Conservation (phyloP, 2,329 filamentous ascomycete species). For the Rhinocladiella similis region DNA sequence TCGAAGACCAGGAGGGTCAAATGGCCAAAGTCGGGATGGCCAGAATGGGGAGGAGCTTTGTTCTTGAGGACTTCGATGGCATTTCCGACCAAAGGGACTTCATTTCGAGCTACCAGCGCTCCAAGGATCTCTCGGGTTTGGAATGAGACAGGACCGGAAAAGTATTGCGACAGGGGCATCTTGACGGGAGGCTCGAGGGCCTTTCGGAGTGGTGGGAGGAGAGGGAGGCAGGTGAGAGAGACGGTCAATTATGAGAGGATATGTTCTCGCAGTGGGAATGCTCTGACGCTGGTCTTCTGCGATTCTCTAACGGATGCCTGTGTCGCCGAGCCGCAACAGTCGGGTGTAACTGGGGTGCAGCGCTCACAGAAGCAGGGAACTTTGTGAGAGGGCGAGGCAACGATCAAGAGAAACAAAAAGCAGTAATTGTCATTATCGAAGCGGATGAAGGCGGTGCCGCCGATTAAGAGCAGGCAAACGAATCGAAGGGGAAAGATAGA, state of each 20-base stretch:
- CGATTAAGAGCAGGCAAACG: neutral
- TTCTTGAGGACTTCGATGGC: conserved; percentile 12
- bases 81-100: conserved; percentile 20
- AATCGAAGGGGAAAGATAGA: no score
- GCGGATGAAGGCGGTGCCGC: neutral
- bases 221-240: neutral
- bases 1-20: conserved; percentile 85
- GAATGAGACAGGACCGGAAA: conserved; percentile 25
- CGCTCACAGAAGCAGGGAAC: neutral
- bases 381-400: neutral
- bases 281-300: no score
- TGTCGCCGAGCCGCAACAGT: neutral
- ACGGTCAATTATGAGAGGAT: neutral
- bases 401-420: neutral
- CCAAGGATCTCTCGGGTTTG: conserved; percentile 19
- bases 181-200: neutral
- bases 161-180: conserved; percentile 28
- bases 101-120: conserved; percentile 21
- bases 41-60: conserved; percentile 32
- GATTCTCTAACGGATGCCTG: neutral
- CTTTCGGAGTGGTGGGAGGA: neutral
- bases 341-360: neutral
- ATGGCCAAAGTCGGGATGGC: conserved; percentile 54
- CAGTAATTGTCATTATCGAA: neutral
- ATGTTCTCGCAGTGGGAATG: no score